Evolutionary conservation across 495 filamentous ascomycete species (phyloP), one percentile per base, ranked within the genome.

Genomic region (Xylaria scruposa): DNA sequence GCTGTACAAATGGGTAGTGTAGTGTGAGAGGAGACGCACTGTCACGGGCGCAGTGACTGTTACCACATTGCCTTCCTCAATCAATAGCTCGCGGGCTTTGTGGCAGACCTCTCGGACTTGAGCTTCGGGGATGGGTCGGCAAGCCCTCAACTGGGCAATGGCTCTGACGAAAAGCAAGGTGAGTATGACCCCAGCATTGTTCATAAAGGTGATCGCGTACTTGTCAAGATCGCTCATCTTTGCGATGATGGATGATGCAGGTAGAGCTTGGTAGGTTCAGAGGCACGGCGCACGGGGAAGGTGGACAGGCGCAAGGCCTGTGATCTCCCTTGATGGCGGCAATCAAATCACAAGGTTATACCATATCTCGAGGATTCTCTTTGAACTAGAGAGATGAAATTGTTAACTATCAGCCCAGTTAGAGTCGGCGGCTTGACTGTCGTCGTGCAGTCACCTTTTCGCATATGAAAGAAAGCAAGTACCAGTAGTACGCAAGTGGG

Each of bases 51-150:
- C 96, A 77, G 95, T 91, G 73, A 99, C 95, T 44, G 93, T 92
- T 67, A 98, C 96, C 60, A 99, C 96, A 81, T 99, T 99, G 70
- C 93, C 95, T 84, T 99, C 96, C 83, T 99, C 96, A 72, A 99
- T 97, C 61, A 99, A 85, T 47, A 99, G 89, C 84, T 99, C 96
- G 68, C 96, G 90, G 60, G 96, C 96, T 83, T 98, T 98, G 86
- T 98, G 94, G 83, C 97, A 98, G 78, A 99, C 88, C 81, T 98
- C 94, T 75, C 96, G 91, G 62, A 99, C 97, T 80, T 97, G 92
- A 56, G 90, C 85, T 85, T 99, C 96, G 72, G 96, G 96, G 77
- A 99, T 99, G 70, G 96, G 93, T 73, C 95, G 93, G 85, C 96
- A 99, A 78, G 94, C 91, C 84, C 96, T 92, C 73, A 99, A 89